Conservation (phyloP, 495 filamentous ascomycete genomes). For the Astrocystis sublimbata region DNA sequence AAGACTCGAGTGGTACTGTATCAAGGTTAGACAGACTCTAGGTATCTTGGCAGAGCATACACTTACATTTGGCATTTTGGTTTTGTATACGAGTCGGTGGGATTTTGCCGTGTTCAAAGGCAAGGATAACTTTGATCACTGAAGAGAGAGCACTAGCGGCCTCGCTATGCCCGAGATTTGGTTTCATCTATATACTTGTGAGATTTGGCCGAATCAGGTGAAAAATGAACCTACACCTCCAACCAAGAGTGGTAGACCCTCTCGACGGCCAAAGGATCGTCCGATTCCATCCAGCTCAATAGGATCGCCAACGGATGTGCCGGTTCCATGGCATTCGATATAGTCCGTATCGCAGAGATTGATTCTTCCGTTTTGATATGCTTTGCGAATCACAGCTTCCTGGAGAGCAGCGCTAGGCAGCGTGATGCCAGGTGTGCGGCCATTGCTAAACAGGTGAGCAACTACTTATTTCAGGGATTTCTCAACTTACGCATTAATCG, state of each 20-base stretch:
- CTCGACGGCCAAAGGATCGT: too few relatives aligned
- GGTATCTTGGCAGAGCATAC: too few relatives aligned
- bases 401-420: slow-evolving; percentile 48
- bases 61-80: slow-evolving; percentile 32
- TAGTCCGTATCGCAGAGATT: slow-evolving; percentile 41
- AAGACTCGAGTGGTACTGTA: slow-evolving; percentile 5
- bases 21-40: not conserved
- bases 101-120: not conserved
- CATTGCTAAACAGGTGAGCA: slow-evolving; percentile 37
- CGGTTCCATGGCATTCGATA: slow-evolving; percentile 55
- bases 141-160: slow-evolving; percentile 36
- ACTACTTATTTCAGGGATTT: not conserved
- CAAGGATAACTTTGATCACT: not conserved
- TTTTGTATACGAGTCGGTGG: slow-evolving; percentile 20
- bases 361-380: slow-evolving; percentile 38
- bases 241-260: too few relatives aligned
- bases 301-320: slow-evolving; percentile 52
- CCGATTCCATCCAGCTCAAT: slow-evolving; percentile 47
- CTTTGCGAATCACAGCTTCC: slow-evolving; percentile 41
- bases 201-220: too few relatives aligned
- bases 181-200: slow-evolving; percentile 46
- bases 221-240: too few relatives aligned
- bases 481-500: slow-evolving; percentile 41
- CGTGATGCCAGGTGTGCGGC: slow-evolving; percentile 45
- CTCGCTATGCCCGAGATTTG: slow-evolving; percentile 59